Conservation (phyloP, 768 basidiomycete genomes). For the Imleria badia region DNA sequence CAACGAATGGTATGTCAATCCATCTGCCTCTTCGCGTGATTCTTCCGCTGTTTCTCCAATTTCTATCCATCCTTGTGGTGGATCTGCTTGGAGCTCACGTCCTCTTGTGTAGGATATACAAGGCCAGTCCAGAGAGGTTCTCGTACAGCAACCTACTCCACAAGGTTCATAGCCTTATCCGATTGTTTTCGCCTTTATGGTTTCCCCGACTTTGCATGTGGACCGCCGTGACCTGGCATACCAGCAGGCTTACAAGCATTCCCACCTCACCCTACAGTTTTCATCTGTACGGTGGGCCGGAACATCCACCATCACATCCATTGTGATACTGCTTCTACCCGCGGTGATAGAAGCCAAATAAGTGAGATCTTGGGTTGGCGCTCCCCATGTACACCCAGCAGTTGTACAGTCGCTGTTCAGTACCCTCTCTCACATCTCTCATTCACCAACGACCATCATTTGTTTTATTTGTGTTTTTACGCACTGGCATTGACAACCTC, state of each 20-base stretch:
- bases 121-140: constrained; percentile 61
- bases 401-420: constrained; percentile 25
- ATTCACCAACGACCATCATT: constrained; percentile 22
- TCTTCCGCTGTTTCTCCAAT: background rate
- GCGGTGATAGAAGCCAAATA: constrained; percentile 9
- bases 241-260: constrained; percentile 8
- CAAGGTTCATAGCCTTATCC: constrained; percentile 50
- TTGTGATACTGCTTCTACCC: constrained; percentile 9
- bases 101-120: constrained; percentile 51
- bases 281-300: constrained; percentile 7
- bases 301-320: constrained; percentile 1
- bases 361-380: constrained; percentile 14
- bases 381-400: constrained; percentile 19
- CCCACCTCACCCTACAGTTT: constrained; percentile 8
- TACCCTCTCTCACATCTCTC: constrained; percentile 18
- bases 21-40: background rate
- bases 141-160: constrained; percentile 72
- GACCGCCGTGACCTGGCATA: constrained; percentile 6
- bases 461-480: constrained; percentile 23
- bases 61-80: background rate
- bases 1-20: constrained; percentile 61
- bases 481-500: constrained; percentile 14
- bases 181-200: background rate
- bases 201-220: constrained; percentile 5
- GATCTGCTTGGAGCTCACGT: constrained; percentile 7